A percentile compares a stretch with the other conserved stretches of the same genome.
Conservation (phyloP, 495 filamentous ascomycete genomes). For the Lepraria neglecta region DNA sequence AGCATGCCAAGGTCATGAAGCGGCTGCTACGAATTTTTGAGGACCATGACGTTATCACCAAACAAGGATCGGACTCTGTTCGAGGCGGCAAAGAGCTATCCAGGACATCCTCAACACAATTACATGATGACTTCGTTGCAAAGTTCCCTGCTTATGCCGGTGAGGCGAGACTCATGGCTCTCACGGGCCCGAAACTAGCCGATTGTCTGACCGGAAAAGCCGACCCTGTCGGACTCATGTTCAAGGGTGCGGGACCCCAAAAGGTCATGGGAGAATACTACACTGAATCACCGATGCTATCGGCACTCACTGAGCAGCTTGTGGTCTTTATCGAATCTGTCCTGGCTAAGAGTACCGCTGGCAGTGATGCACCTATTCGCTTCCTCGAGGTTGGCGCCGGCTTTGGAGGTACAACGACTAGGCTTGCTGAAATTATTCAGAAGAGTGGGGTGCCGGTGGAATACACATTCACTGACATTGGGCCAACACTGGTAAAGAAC, state of each 20-base stretch:
- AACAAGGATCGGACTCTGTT: neutral
- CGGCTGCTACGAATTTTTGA: conserved; percentile 1
- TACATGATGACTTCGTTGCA: conserved; percentile 2
- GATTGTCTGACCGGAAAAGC: conserved; percentile 24
- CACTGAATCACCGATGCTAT: conserved; percentile 24
- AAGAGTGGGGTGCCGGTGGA: neutral
- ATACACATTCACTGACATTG: conserved; percentile 47
- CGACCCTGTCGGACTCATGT: conserved; percentile 24
- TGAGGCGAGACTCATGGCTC: conserved; percentile 25
- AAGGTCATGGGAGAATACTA: conserved; percentile 25
- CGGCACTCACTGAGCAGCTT: conserved; percentile 15
- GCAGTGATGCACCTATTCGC: conserved; percentile 15
- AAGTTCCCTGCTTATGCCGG: conserved; percentile 23
- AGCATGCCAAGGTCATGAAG: neutral
- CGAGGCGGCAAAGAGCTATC: conserved; percentile 3
- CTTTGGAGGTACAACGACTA: conserved; percentile 40
- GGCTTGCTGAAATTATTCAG: conserved; percentile 23
- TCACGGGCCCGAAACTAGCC: conserved; percentile 23
- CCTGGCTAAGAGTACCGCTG: neutral
- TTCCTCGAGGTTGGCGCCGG: conserved; percentile 44
- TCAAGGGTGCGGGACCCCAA: conserved; percentile 6
- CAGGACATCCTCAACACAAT: neutral
- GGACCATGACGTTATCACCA: neutral
- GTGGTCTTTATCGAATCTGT: conserved; percentile 17
- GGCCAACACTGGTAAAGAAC: conserved; percentile 35